Base-by-base conservation (phyloP, 805 yeast species). In the Candida coleopterorum region DNA sequence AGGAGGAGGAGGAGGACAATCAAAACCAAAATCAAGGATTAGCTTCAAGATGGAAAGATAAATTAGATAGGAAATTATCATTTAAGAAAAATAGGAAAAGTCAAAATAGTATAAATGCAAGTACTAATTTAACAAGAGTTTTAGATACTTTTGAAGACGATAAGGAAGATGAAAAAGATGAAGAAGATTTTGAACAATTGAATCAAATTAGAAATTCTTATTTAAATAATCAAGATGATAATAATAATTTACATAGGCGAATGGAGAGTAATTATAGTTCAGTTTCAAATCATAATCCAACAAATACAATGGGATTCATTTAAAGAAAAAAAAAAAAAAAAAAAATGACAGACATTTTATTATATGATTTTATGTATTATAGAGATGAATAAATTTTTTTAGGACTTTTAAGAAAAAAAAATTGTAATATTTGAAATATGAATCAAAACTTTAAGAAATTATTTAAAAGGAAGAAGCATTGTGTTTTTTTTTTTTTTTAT, bases 31-130 rank as follows among this genome's bases (percentile, higher is more conserved):
- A 35, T 22, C 17, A 32, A n/a, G 11, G 18, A n/a, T 61, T 70
- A 22, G 72, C 75, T 8, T 55, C 72, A 3, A 72, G 59, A 51
- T 48, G 72, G 33, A 66, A 64, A 25, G 60, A 60, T 45, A 71
- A 61, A 39, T 48, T 75, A 28, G 61, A 72, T 2, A 61, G 72
- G 34, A 68, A 72, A 9, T 61, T 69, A 35, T 63, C 72, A 2
- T 34, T 48, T 11, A 58, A 41, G 36, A 41, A 39, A 20, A 65
- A 74, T 2, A 41, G 47, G 14, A 57, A 43, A 32, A 38, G 39
- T 9, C 49, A 43, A 26, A 51, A 43, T 14, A 38, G 30, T 9
- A n/a, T n/a, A n/a, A 37, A 40, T 7, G 37, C 30, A 9, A 35
- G 40, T 8, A 31, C 39, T 15, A 39, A 46, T 26, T 37, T 39